Evolutionary conservation across 805 yeast genomes (phyloP).

Genomic region (Ascoidea tarda): DNA sequence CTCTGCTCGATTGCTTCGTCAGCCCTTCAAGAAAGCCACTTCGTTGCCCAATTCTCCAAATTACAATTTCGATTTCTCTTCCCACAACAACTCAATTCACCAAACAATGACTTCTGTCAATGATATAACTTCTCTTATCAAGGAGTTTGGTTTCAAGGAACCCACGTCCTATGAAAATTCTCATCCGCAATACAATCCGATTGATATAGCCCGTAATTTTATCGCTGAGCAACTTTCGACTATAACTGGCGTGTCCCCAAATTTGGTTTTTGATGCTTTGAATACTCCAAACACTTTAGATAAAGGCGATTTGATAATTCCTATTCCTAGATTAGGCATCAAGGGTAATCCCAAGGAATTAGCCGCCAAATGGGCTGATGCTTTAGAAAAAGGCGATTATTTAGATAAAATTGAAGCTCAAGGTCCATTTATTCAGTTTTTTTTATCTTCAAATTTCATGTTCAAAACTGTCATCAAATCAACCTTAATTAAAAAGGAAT

Average conservation of each 20-base stretch:
- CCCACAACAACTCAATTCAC: neutral
- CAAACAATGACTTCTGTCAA: neutral
- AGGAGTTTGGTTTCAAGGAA: conserved; percentile 8
- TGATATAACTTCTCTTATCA: conserved; percentile 2
- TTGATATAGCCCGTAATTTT: conserved; percentile 82
- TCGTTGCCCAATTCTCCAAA: neutral
- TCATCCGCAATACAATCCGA: conserved; percentile 63
- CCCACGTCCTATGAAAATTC: conserved; percentile 44
- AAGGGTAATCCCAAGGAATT: conserved; percentile 69
- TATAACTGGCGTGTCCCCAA: conserved; percentile 57
- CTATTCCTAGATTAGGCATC: conserved; percentile 84
- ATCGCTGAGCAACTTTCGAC: conserved; percentile 65
- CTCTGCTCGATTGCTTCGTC: too few species aligned
- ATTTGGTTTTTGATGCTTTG: conserved; percentile 66
- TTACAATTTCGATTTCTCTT: neutral
- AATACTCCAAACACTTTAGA: conserved; percentile 80
- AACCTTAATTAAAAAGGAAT: conserved; percentile 39
- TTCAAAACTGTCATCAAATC: conserved; percentile 59
- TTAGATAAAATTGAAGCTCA: conserved; percentile 62
- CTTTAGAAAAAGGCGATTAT: conserved; percentile 61
- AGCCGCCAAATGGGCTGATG: conserved; percentile 65
- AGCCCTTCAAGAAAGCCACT: too few species aligned
- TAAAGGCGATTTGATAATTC: conserved; percentile 86
- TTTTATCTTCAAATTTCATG: conserved; percentile 53
- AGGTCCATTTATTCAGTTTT: conserved; percentile 88